Conservation (phyloP, 2,329 filamentous ascomycete genomes). For the Ophiognomonia clavigignenti-juglandacearum region DNA sequence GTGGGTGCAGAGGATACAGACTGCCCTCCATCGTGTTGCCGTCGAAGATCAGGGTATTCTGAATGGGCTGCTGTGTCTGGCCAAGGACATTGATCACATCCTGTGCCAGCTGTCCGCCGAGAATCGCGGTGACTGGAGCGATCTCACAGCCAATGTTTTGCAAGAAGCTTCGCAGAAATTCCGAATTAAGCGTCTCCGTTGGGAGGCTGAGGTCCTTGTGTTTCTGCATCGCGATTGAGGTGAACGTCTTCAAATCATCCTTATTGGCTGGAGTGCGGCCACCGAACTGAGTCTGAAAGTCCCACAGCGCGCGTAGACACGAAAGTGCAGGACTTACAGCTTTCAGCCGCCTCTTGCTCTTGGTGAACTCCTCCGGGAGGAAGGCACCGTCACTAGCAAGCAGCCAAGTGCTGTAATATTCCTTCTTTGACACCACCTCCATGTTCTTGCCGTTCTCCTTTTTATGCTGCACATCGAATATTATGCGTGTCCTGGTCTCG, state of each 20-base stretch:
- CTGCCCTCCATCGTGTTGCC: constrained; percentile 73
- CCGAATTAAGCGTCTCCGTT: constrained; percentile 58
- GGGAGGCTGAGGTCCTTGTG: constrained; percentile 71
- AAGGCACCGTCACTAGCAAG: constrained; percentile 74
- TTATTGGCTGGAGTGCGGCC: constrained; percentile 51
- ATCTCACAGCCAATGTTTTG: constrained; percentile 83
- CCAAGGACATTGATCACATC: constrained; percentile 97
- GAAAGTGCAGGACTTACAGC: constrained; percentile 81
- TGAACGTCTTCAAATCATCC: constrained; percentile 71
- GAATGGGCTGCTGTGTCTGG: constrained; percentile 86
- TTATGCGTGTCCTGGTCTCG: constrained; percentile 74
- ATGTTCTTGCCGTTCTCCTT: constrained; percentile 65
- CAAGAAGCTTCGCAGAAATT: constrained; percentile 78
- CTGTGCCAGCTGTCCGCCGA: constrained; percentile 88
- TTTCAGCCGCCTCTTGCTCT: constrained; percentile 62
- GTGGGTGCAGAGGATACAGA: constrained; percentile 77
- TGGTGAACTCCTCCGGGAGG: constrained; percentile 65
- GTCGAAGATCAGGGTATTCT: constrained; percentile 92
- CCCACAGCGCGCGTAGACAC: constrained; percentile 85
- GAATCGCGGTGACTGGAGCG: constrained; percentile 78
- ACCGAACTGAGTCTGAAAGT: constrained; percentile 62
- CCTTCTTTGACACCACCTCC: constrained; percentile 87
- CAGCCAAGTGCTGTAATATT: constrained; percentile 82
- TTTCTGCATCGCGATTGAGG: constrained; percentile 69
- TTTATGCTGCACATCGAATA: constrained; percentile 68